Evolutionary conservation across 306 rosid genomes (phyloP).

Genomic region (Pterocarpus santalinus): DNA sequence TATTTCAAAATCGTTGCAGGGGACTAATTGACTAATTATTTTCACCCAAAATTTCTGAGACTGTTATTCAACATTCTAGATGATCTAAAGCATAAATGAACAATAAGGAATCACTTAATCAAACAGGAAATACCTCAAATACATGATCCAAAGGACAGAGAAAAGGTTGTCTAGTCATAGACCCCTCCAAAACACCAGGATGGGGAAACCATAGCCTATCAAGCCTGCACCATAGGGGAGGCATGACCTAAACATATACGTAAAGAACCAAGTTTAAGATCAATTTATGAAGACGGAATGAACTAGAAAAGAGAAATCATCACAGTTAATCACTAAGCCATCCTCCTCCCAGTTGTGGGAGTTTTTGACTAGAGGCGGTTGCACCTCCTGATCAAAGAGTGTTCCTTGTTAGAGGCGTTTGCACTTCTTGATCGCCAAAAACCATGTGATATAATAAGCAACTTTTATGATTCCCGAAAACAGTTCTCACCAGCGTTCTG

Average conservation of each 20-base stretch:
- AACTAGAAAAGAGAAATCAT: conserved; percentile 25
- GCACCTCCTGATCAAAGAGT: background rate
- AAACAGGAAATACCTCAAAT: conserved; percentile 80
- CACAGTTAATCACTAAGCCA: background rate
- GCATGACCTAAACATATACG: conserved; percentile 80
- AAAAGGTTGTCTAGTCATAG: conserved; percentile 94
- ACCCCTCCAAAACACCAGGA: conserved; percentile 91
- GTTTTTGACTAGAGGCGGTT: too few species aligned
- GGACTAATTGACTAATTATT: background rate
- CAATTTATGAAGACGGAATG: conserved; percentile 44
- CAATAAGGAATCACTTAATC: conserved; percentile 24
- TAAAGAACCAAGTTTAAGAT: conserved; percentile 41
- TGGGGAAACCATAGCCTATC: conserved; percentile 99
- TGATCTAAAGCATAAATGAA: conserved; percentile 4
- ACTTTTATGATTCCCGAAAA: conserved; percentile 18
- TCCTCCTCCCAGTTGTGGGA: too few species aligned
- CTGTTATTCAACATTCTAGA: conserved; percentile 17
- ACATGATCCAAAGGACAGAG: conserved; percentile 97
- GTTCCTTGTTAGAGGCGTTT: background rate
- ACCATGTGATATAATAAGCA: conserved; percentile 31
- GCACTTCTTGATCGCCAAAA: background rate
- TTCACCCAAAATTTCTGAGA: background rate
- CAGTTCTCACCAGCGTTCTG: conserved; percentile 86
- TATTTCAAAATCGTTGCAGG: conserved; percentile 11
- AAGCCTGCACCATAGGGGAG: conserved; percentile 97